phyloP scores from a whole-genome alignment of 1,139 yeast genomes.

The Nakaseomyces nivariensis region DNA sequence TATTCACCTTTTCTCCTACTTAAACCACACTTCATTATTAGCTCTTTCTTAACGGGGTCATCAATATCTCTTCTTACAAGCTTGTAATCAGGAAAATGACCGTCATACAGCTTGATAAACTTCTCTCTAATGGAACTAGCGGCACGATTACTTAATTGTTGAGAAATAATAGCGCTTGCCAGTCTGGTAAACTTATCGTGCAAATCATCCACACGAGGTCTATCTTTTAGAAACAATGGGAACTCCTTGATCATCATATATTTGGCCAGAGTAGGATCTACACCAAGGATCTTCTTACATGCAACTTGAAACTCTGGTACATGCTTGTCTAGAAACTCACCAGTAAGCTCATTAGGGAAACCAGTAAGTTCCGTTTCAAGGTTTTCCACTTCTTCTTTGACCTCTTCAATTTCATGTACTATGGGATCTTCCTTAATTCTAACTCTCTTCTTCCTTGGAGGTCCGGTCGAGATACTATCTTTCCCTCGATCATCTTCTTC shows the following conservation, averaged over 20 bases:
- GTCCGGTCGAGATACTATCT: too few species aligned
- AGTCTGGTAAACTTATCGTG: conserved; percentile 36
- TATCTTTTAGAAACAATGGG: conserved; percentile 18
- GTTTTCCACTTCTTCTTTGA: conserved; percentile 3
- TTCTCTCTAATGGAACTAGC: conserved; percentile 53
- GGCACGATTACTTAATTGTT: conserved; percentile 81
- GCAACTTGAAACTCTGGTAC: conserved; percentile 38
- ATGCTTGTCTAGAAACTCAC: conserved; percentile 35
- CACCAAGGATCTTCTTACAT: conserved; percentile 32
- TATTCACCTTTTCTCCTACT: conserved; percentile 64
- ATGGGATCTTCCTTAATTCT: neutral
- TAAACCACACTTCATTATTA: conserved; percentile 54
- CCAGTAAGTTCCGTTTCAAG: neutral
- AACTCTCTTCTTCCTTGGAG: neutral
- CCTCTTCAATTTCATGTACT: neutral
- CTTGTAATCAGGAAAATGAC: conserved; percentile 44
- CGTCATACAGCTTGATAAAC: conserved; percentile 36
- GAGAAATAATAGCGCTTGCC: conserved; percentile 51
- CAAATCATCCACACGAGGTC: conserved; percentile 12
- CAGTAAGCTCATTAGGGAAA: conserved; percentile 30
- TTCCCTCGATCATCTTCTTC: neutral
- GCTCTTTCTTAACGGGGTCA: conserved; percentile 34
- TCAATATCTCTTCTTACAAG: conserved; percentile 28
- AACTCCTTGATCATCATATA: conserved; percentile 25
- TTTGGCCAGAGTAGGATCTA: conserved; percentile 38